phyloP scores from a whole-genome alignment of 1,284 basidiomycete species.

The Papiliotrema laurentii region DNA sequence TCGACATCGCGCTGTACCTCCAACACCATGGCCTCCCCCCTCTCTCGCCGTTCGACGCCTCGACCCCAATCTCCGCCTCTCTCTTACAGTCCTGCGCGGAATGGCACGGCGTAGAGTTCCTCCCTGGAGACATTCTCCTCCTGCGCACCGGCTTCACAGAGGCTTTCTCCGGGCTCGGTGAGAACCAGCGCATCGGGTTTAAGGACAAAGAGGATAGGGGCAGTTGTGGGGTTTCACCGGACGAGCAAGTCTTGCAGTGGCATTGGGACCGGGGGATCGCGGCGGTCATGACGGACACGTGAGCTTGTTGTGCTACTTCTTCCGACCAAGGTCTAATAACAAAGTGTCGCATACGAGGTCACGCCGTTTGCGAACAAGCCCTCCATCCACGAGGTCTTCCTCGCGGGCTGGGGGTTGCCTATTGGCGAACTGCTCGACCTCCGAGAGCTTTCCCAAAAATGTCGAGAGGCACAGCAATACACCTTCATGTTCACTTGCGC shows the following conservation, averaged over 20 bases:
- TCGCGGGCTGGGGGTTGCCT: conserved; percentile 37
- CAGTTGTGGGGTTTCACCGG: conserved; percentile 29
- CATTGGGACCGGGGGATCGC: conserved; percentile 51
- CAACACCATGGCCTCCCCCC: conserved; percentile 37
- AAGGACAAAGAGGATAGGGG: conserved; percentile 14
- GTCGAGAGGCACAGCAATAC: conserved; percentile 35
- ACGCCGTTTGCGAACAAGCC: conserved; percentile 18
- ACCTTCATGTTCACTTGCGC: conserved; percentile 48
- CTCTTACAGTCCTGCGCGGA: conserved; percentile 21
- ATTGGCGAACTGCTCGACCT: conserved; percentile 52
- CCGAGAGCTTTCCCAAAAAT: conserved; percentile 39
- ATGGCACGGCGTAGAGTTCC: conserved; percentile 32
- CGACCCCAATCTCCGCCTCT: conserved; percentile 28
- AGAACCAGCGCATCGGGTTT: conserved; percentile 20
- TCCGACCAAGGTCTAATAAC: background rate
- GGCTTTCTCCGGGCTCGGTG: conserved; percentile 29
- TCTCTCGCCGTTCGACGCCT: conserved; percentile 29
- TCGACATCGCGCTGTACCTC: conserved; percentile 43
- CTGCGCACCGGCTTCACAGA: conserved; percentile 47
- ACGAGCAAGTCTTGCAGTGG: conserved; percentile 41
- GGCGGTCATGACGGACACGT: conserved; percentile 47
- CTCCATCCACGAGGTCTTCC: conserved; percentile 34
- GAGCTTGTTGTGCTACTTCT: conserved; percentile 10
- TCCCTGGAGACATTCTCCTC: conserved; percentile 41
- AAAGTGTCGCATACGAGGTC: conserved; percentile 31